phyloP scores from a whole-genome alignment of 2,329 filamentous ascomycete species.

The Aspergillus sp. region DNA sequence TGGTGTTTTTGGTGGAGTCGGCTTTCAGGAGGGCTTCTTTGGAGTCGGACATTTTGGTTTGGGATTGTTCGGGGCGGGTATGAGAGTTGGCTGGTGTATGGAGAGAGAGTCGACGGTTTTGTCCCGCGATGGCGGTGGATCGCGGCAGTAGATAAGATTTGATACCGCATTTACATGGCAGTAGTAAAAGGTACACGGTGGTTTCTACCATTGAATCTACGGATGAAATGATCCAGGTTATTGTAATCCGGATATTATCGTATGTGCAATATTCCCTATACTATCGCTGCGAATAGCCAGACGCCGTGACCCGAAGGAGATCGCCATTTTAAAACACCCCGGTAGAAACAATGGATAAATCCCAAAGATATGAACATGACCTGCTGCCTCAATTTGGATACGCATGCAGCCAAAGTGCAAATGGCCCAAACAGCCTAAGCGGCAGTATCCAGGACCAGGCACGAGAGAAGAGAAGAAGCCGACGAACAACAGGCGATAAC shows the following conservation, averaged over 20 bases:
- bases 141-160: neutral
- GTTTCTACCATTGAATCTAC: neutral
- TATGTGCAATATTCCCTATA: neutral
- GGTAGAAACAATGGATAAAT: neutral
- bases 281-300: neutral
- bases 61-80: too few species aligned
- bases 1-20: constrained; percentile 12
- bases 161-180: too few species aligned
- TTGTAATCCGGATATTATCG: neutral
- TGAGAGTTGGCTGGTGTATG: too few species aligned
- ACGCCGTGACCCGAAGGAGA: neutral
- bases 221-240: neutral
- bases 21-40: constrained; percentile 18
- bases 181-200: too few species aligned
- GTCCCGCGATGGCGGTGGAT: constrained; percentile 1
- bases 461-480: too few species aligned
- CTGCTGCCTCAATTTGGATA: neutral
- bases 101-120: neutral
- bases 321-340: neutral
- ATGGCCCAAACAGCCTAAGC: too few species aligned
- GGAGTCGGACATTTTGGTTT: constrained; percentile 19
- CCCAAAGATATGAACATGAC: neutral
- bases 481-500: neutral
- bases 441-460: neutral
- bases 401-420: too few species aligned